Base-by-base conservation (phyloP, 768 basidiomycete genomes). In the Tephrocybe sp. region DNA sequence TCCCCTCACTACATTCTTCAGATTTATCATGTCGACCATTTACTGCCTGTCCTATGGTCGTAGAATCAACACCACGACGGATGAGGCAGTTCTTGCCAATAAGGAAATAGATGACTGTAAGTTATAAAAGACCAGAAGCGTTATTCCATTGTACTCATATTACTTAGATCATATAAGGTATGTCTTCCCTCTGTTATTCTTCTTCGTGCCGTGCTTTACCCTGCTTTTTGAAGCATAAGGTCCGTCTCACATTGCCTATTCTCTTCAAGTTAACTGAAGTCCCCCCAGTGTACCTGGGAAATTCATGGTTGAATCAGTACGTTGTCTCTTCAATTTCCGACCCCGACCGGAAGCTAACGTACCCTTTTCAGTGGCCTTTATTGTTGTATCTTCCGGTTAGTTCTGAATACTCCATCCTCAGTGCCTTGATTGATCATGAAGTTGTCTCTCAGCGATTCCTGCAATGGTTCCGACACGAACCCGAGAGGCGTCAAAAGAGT, bases 381-480 rank as follows among this genome's bases (percentile, higher is more conserved):
- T 43, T 53, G 36, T 36, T 53, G 4, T 49, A 53, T 34, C 52
- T 53, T 35, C 52, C 52, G 3, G 53, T 49, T 39, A 9, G 43
- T 8, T 27, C n/a, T 5, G n/a, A n/a, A n/a, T n/a, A n/a, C n/a
- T n/a, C n/a, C n/a, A 26, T 2, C 18, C 13, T 22, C n/a, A 25
- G 26, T 13, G 16, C 12, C n/a, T n/a, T n/a, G n/a, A n/a, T n/a
- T n/a, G n/a, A n/a, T n/a, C n/a, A n/a, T n/a, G n/a, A n/a, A n/a
- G n/a, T n/a, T n/a, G n/a, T n/a, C n/a, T n/a, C 13, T 18, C 26
- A 73, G 71, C 60, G 63, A 8, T 60, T 63, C 4, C 53, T 74
- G 15, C 72, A 75, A 60, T 75, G 73, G 73, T 73, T 75, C 54
- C 68, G 73, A 16, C 60, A 60, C 25, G 71, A 70, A 47, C 66